Evolutionary conservation across 768 basidiomycete genomes (phyloP).

Genomic region (Aureoboletus auriporus): DNA sequence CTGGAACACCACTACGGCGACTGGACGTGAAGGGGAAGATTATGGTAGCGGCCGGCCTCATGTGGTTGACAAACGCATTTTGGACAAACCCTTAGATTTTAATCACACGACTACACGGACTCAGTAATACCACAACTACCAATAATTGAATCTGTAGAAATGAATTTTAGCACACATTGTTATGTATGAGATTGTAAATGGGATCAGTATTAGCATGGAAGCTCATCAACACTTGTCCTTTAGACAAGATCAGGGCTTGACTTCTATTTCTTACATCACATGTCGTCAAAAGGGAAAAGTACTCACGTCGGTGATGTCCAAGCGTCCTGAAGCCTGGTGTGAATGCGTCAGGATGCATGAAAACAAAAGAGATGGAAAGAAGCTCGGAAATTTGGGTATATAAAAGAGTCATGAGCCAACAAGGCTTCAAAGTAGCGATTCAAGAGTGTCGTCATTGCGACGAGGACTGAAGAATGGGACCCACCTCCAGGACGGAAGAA

Average conservation of each 20-base stretch:
- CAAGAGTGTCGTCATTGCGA: slow-evolving; percentile 60
- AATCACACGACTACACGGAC: background rate
- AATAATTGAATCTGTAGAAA: slow-evolving; percentile 5
- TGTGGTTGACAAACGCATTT: slow-evolving; percentile 67
- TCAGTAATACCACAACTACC: background rate
- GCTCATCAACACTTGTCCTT: slow-evolving; percentile 72
- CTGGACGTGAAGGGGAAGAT: slow-evolving; percentile 43
- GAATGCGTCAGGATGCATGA: slow-evolving; percentile 10
- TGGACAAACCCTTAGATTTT: slow-evolving; percentile 38
- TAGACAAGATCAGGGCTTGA: slow-evolving; percentile 84
- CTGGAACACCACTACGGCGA: slow-evolving; percentile 27
- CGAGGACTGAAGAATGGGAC: slow-evolving; percentile 17
- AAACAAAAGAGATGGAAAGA: slow-evolving; percentile 6
- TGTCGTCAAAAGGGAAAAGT: slow-evolving; percentile 8
- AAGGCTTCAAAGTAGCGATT: slow-evolving; percentile 87
- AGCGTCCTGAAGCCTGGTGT: too few relatives aligned
- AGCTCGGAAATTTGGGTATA: slow-evolving; percentile 94
- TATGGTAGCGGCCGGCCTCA: slow-evolving; percentile 36
- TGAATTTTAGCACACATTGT: slow-evolving; percentile 14
- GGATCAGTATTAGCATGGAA: slow-evolving; percentile 89
- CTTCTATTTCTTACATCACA: slow-evolving; percentile 79
- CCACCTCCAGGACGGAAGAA: slow-evolving; percentile 25
- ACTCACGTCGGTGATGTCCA: slow-evolving; percentile 32
- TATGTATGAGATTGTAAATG: background rate
- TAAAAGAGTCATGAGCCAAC: slow-evolving; percentile 61